Conservation (phyloP, 2,329 filamentous ascomycete species). For the Phoma sp. region DNA sequence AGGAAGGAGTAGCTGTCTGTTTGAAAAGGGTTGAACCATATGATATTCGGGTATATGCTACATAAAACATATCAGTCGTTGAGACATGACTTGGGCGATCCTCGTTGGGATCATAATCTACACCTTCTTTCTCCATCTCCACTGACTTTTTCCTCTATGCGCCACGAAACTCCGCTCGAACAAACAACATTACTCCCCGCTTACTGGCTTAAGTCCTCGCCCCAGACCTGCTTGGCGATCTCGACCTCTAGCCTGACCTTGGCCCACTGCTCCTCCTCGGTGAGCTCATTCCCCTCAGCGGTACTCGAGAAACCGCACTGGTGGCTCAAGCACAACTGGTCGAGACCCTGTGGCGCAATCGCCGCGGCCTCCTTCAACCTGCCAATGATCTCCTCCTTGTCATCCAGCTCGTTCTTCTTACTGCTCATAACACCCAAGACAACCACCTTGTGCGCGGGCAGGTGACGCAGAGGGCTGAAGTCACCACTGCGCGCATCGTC, state of each 20-base stretch:
- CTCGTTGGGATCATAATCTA: background rate
- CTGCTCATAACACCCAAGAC: slow-evolving; percentile 62
- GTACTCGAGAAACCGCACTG: slow-evolving; percentile 66
- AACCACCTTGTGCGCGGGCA: slow-evolving; percentile 61
- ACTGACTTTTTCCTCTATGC: background rate
- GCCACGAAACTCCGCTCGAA: background rate
- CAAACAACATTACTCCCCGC: background rate
- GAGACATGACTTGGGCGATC: slow-evolving; percentile 13
- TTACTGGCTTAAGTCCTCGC: slow-evolving; percentile 51
- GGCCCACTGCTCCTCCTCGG: slow-evolving; percentile 63
- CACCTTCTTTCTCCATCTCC: background rate
- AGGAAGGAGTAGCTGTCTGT: background rate
- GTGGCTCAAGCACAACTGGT: slow-evolving; percentile 63
- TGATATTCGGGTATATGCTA: slow-evolving; percentile 14
- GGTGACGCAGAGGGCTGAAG: slow-evolving; percentile 60
- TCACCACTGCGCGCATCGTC: slow-evolving; percentile 63
- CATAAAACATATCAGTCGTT: slow-evolving; percentile 13
- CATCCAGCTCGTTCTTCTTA: slow-evolving; percentile 64
- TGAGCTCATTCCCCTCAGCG: slow-evolving; percentile 62
- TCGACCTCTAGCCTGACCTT: slow-evolving; percentile 62
- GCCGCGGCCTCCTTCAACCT: slow-evolving; percentile 47
- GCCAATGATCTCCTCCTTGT: slow-evolving; percentile 50
- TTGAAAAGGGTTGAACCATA: slow-evolving; percentile 14
- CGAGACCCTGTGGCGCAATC: slow-evolving; percentile 58
- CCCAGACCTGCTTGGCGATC: slow-evolving; percentile 65